phyloP scores from a whole-genome alignment of 2,329 filamentous ascomycete genomes.

The Chrysoporthe deuterocubensis region DNA sequence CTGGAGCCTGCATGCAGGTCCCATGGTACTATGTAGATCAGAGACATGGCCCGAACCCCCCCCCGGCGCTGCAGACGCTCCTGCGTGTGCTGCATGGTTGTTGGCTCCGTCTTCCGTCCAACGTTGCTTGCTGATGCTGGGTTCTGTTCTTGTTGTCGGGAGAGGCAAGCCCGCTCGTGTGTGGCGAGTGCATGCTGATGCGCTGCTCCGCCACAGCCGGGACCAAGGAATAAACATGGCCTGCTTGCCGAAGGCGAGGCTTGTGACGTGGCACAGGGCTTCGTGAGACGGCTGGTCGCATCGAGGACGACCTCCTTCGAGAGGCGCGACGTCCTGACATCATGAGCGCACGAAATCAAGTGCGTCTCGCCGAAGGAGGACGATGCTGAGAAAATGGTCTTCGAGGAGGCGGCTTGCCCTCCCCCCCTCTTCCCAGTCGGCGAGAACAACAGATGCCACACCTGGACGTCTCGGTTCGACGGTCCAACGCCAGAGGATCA shows the following conservation, averaged over 20 bases:
- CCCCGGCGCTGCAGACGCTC: neutral
- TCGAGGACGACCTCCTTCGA: neutral
- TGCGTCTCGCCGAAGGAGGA: neutral
- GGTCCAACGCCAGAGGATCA: too few relatives aligned
- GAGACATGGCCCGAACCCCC: neutral
- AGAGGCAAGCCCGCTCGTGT: neutral
- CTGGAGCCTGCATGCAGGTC: slow-evolving; percentile 8
- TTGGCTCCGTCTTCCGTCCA: neutral
- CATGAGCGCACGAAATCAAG: neutral
- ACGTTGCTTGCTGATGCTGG: neutral
- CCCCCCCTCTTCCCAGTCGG: too few relatives aligned
- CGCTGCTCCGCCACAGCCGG: slow-evolving; percentile 45
- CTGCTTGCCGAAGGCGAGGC: slow-evolving; percentile 40
- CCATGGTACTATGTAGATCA: neutral
- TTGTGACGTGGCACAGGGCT: slow-evolving; percentile 49
- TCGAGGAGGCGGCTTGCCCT: too few relatives aligned
- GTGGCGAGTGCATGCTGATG: slow-evolving; percentile 2
- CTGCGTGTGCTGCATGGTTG: slow-evolving; percentile 3
- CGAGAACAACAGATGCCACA: too few relatives aligned
- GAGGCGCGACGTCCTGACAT: neutral
- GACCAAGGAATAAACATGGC: slow-evolving; percentile 19
- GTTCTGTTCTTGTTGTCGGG: neutral
- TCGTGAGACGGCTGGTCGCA: slow-evolving; percentile 21
- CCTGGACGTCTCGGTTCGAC: too few relatives aligned
- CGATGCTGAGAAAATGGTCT: too few relatives aligned